Conservation (phyloP, 805 yeast species). For the Candida insectalens region DNA sequence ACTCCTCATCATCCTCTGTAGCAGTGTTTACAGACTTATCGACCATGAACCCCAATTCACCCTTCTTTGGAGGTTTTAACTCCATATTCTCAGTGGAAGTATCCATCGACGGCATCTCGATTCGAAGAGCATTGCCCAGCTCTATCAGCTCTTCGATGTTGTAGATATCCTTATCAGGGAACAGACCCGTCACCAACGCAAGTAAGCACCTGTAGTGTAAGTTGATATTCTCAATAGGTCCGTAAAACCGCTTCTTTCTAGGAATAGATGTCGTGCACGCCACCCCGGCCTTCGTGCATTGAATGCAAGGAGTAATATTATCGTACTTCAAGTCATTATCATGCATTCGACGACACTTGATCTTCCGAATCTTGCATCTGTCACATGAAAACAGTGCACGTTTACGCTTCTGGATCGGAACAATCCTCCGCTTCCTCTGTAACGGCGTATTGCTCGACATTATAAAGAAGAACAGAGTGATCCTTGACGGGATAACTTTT, state of each 20-base stretch:
- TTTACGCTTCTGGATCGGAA: constrained; percentile 28
- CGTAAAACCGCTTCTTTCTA: constrained; percentile 31
- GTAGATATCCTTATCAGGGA: constrained; percentile 35
- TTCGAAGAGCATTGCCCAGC: constrained; percentile 23
- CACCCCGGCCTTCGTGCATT: constrained; percentile 27
- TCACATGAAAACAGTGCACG: constrained; percentile 37
- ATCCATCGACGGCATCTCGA: constrained; percentile 26
- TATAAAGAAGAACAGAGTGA: too few species aligned
- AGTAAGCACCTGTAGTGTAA: constrained; percentile 33
- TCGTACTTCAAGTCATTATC: constrained; percentile 25
- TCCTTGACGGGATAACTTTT: too few species aligned
- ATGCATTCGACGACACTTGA: constrained; percentile 30
- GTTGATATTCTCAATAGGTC: constrained; percentile 32
- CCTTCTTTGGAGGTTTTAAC: background rate
- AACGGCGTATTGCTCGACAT: too few species aligned
- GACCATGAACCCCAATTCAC: background rate
- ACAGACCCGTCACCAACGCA: constrained; percentile 29
- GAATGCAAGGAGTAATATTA: constrained; percentile 29
- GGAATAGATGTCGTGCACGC: constrained; percentile 33
- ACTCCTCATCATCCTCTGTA: background rate
- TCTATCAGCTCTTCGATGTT: constrained; percentile 32
- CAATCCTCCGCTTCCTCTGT: constrained; percentile 23
- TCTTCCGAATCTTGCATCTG: constrained; percentile 33
- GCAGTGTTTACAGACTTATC: background rate
- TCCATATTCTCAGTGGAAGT: background rate